A percentile compares a stretch with the other conserved stretches of the same genome.
phyloP scores from a whole-genome alignment of 2,329 filamentous ascomycete genomes.

The Pyricularia pennisetigena region DNA sequence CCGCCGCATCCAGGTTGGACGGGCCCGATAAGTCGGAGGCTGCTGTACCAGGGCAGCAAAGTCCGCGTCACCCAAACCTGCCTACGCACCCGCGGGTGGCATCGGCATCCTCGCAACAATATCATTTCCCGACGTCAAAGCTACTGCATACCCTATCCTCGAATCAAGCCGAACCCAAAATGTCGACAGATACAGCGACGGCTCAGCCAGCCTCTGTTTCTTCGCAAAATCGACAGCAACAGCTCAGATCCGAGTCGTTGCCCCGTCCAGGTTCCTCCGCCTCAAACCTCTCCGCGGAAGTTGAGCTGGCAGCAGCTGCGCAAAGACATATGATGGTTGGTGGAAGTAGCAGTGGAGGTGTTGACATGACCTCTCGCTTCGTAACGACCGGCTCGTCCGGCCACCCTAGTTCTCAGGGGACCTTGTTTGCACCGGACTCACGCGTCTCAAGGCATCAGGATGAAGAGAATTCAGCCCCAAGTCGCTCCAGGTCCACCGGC shows the following conservation, averaged over 20 bases:
- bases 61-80: not conserved
- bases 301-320: conserved; percentile 5
- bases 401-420: conserved; percentile 38
- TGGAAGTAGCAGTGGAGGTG: conserved; percentile 25
- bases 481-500: conserved; percentile 28
- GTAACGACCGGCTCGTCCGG: conserved; percentile 38
- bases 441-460: conserved; percentile 1
- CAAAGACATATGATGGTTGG: conserved; percentile 18
- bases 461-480: conserved; percentile 17
- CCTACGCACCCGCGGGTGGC: not conserved
- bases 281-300: conserved; percentile 13
- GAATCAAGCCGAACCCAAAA: conserved; percentile 51
- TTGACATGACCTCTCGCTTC: conserved; percentile 49
- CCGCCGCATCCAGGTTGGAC: not conserved
- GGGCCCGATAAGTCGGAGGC: conserved; percentile 10
- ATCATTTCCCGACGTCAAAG: conserved; percentile 21
- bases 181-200: conserved; percentile 49
- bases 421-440: conserved; percentile 32
- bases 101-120: not conserved
- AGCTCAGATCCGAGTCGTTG: not conserved
- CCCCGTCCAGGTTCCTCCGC: conserved; percentile 11
- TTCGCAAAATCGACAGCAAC: conserved; percentile 20
- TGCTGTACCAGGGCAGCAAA: not conserved
- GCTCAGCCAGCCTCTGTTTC: conserved; percentile 24
- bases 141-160: conserved; percentile 52